Conservation (phyloP, 768 basidiomycete species). For the Phanerochaete carnosa region DNA sequence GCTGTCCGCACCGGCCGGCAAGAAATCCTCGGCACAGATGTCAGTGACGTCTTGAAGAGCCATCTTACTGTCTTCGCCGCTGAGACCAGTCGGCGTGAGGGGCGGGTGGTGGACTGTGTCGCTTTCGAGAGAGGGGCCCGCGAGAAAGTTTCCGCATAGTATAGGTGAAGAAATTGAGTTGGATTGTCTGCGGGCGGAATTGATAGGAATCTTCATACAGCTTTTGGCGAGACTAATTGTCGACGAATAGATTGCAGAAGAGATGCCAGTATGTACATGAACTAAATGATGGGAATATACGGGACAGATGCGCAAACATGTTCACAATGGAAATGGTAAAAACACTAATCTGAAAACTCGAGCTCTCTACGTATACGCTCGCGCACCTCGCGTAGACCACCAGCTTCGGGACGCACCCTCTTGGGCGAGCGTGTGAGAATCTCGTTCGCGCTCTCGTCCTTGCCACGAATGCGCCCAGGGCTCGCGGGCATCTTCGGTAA, state of each 20-base stretch:
- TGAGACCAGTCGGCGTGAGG: constrained; percentile 70
- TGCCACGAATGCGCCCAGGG: constrained; percentile 33
- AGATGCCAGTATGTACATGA: not conserved
- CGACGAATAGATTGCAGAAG: constrained; percentile 1
- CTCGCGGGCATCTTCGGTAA: constrained; percentile 35
- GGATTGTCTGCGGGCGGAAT: no score
- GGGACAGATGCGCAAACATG: not conserved
- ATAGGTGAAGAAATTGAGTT: no score
- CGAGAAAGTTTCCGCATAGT: constrained; percentile 22
- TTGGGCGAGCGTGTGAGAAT: constrained; percentile 69
- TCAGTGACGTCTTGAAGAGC: constrained; percentile 68
- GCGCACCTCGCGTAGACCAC: constrained; percentile 74
- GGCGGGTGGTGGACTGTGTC: constrained; percentile 63
- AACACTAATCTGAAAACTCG: constrained; percentile 32
- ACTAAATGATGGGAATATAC: not conserved
- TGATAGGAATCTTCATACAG: not conserved
- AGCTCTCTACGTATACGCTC: constrained; percentile 80
- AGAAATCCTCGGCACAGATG: constrained; percentile 58
- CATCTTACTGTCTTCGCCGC: constrained; percentile 89
- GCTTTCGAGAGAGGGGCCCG: constrained; percentile 53
- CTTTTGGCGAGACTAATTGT: not conserved
- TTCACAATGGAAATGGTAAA: not conserved
- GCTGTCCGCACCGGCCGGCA: constrained; percentile 70
- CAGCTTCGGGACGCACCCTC: constrained; percentile 64
- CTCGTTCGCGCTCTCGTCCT: constrained; percentile 57